Conservation (phyloP, 371 early-diverging fungal genomes). For the Chytridium lagenaria region DNA sequence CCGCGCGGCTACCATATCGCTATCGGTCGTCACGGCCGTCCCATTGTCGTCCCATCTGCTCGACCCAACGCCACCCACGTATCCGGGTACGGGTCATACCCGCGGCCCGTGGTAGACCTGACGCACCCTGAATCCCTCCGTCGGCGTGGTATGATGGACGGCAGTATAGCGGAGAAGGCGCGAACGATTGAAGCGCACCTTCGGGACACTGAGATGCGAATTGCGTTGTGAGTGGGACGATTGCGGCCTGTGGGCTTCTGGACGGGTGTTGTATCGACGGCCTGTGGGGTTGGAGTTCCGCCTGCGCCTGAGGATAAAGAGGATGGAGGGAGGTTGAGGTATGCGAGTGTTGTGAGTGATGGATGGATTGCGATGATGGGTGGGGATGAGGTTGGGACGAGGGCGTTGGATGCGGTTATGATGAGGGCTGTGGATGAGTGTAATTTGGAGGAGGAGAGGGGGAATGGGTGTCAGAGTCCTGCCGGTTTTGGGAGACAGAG, state of each 20-base stretch:
- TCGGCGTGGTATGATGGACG: neutral
- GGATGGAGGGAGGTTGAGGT: slow-evolving; percentile 5
- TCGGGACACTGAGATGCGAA: neutral
- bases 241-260: too few relatives aligned
- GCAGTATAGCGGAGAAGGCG: slow-evolving; percentile 14
- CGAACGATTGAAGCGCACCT: neutral
- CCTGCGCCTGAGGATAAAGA: slow-evolving; percentile 1
- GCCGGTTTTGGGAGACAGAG: neutral
- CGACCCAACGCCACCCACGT: neutral
- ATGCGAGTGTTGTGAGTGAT: neutral
- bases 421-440: slow-evolving; percentile 26
- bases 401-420: neutral
- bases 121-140: neutral
- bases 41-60: neutral
- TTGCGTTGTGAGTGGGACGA: too few relatives aligned
- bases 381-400: neutral
- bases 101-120: slow-evolving; percentile 19
- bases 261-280: neutral
- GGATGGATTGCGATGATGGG: slow-evolving; percentile 22
- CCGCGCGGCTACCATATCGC: neutral
- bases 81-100: slow-evolving; percentile 1
- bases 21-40: neutral
- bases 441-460: slow-evolving; percentile 16
- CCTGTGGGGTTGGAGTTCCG: neutral
- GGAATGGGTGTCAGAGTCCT: neutral